Evolutionary conservation across 805 yeast genomes (phyloP).

Genomic region (Candida cerambycidarum): DNA sequence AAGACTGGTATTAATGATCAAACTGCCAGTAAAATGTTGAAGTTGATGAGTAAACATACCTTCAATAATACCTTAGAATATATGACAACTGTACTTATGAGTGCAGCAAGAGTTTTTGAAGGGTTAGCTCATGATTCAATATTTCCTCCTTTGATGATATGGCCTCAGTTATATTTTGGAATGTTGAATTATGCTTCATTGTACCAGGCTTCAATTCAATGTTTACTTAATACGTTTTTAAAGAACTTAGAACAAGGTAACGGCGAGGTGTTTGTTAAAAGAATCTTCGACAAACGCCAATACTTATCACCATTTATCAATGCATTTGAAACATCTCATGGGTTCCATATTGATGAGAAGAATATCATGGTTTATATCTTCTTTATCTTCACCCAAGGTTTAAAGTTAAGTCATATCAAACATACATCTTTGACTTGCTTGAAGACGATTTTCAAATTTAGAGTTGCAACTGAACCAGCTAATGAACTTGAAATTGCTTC

Average conservation of each 20-base stretch:
- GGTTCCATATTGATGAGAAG: slow-evolving; percentile 36
- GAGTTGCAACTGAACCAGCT: slow-evolving; percentile 34
- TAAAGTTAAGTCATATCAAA: slow-evolving; percentile 56
- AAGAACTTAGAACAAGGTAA: slow-evolving; percentile 23
- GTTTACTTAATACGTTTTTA: slow-evolving; percentile 27
- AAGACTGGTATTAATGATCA: slow-evolving; percentile 62
- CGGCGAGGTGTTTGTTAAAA: slow-evolving; percentile 24
- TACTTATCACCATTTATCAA: slow-evolving; percentile 42
- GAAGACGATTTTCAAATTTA: slow-evolving; percentile 40
- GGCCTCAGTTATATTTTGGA: slow-evolving; percentile 42
- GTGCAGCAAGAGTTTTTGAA: slow-evolving; percentile 47
- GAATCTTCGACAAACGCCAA: slow-evolving; percentile 30
- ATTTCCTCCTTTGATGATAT: slow-evolving; percentile 48
- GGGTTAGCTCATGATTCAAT: slow-evolving; percentile 48
- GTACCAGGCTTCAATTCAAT: slow-evolving; percentile 33
- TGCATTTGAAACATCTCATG: slow-evolving; percentile 43
- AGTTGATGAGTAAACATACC: slow-evolving; percentile 24
- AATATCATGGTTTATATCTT: slow-evolving; percentile 55
- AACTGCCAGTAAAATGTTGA: slow-evolving; percentile 35
- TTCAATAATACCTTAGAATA: slow-evolving; percentile 26
- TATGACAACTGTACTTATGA: slow-evolving; percentile 29
- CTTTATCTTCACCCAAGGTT: slow-evolving; percentile 52
- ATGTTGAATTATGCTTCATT: slow-evolving; percentile 28
- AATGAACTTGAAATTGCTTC: slow-evolving; percentile 11
- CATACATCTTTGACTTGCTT: slow-evolving; percentile 48